Conservation (phyloP, 768 basidiomycete species). For the Agaricus subrufescens region DNA sequence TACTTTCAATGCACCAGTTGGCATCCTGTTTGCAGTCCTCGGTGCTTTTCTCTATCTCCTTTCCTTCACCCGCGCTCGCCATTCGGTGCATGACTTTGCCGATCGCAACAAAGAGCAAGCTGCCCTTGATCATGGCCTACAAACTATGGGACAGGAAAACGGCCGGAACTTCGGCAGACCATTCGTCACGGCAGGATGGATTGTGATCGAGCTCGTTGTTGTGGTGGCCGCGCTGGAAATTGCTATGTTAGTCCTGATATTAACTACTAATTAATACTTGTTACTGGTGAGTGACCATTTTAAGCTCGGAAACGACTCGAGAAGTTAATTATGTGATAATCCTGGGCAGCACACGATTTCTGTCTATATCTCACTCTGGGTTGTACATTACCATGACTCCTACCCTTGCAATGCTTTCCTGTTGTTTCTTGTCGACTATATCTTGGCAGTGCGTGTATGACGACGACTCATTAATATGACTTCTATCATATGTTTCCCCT, state of each 20-base stretch:
- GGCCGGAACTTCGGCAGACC: conserved; percentile 69
- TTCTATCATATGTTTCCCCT: not conserved
- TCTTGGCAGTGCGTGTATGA: not conserved
- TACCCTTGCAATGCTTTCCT: not conserved
- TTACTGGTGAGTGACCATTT: not conserved
- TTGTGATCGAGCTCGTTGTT: conserved; percentile 53
- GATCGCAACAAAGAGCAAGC: conserved; percentile 43
- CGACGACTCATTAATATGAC: not conserved
- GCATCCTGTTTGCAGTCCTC: conserved; percentile 60
- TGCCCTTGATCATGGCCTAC: conserved; percentile 31
- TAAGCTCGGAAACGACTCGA: not conserved
- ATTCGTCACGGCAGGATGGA: conserved; percentile 79
- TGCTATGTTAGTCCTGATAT: conserved; percentile 57
- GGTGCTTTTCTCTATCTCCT: conserved; percentile 54
- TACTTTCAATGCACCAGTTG: conserved; percentile 28
- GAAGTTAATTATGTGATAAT: not conserved
- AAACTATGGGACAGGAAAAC: conserved; percentile 57
- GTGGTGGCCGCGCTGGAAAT: conserved; percentile 65
- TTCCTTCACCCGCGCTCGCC: conserved; percentile 56
- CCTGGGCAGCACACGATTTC: too few relatives aligned
- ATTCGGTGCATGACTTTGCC: conserved; percentile 74
- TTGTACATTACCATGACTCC: not conserved
- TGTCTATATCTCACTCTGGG: not conserved
- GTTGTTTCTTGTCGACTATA: not conserved
- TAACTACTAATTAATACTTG: conserved; percentile 18